Conservation (phyloP, 2,329 filamentous ascomycete genomes). For the Parafenestella ontariensis region DNA sequence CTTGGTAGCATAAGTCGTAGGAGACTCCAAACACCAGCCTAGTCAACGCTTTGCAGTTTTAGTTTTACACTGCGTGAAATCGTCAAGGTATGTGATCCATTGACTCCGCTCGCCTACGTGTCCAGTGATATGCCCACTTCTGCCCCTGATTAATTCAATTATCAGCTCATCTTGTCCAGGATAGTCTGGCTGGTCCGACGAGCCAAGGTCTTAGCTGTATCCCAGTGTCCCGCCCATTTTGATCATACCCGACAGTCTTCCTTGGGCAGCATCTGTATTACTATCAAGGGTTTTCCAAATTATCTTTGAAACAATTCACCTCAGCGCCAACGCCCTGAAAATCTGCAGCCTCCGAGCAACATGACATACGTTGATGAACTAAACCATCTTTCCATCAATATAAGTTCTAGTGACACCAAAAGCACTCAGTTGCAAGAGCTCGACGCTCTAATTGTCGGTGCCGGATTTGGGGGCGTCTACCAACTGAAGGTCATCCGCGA, state of each 20-base stretch:
- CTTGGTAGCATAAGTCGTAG: neutral
- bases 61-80: neutral
- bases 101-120: neutral
- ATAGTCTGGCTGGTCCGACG: too few species aligned
- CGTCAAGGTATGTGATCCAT: neutral
- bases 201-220: too few species aligned
- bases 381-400: neutral
- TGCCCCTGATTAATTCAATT: too few species aligned
- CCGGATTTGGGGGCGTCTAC: conserved; percentile 40
- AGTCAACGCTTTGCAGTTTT: neutral
- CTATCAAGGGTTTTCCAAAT: neutral
- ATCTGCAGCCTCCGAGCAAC: neutral
- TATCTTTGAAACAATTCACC: neutral
- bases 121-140: too few species aligned
- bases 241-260: neutral
- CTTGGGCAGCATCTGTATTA: neutral
- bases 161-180: too few species aligned
- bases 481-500: conserved; percentile 34
- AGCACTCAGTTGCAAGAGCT: conserved; percentile 5
- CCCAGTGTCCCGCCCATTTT: too few species aligned
- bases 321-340: neutral
- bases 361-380: neutral
- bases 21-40: neutral
- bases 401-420: neutral
- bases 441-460: conserved; percentile 36